phyloP scores from a whole-genome alignment of 768 basidiomycete genomes.

The Trametes cubensis region DNA sequence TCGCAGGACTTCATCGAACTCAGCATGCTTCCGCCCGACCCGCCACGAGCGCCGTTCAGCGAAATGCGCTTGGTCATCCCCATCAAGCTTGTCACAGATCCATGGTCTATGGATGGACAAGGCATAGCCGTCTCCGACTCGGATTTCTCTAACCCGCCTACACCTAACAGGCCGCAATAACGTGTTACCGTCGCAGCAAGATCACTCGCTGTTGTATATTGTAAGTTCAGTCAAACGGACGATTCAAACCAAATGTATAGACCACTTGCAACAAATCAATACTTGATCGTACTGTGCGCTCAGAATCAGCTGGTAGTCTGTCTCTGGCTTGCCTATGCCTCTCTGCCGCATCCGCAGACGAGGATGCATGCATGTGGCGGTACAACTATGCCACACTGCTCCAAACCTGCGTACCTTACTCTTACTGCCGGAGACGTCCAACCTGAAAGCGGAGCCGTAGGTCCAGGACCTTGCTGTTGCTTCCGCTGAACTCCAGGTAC shows the following conservation, averaged over 20 bases:
- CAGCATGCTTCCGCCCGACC: conserved; percentile 60
- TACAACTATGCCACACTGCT: too few species aligned
- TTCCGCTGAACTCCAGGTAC: conserved; percentile 6
- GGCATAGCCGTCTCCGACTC: conserved; percentile 21
- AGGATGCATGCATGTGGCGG: too few species aligned
- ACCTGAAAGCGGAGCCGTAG: too few species aligned
- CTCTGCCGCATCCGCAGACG: too few species aligned
- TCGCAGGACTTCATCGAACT: conserved; percentile 69
- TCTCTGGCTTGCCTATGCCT: too few species aligned
- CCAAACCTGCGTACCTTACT: too few species aligned
- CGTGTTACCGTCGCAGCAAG: neutral
- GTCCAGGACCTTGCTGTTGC: conserved; percentile 1
- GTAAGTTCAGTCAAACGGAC: neutral
- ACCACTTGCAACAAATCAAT: too few species aligned
- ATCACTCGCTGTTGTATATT: neutral
- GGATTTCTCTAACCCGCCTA: conserved; percentile 9
- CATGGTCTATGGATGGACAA: conserved; percentile 46
- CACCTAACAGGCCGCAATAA: conserved; percentile 1
- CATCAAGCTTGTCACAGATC: conserved; percentile 64
- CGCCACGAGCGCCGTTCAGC: conserved; percentile 53
- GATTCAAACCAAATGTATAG: too few species aligned
- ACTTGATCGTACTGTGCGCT: too few species aligned
- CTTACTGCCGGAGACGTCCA: too few species aligned
- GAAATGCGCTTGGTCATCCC: conserved; percentile 67
- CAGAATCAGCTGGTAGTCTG: too few species aligned